Percentiles rank a stretch among this genome's conserved stretches.
Conservation (phyloP, 176 grass and related monocot genomes). For the Lolium multiflorum region DNA sequence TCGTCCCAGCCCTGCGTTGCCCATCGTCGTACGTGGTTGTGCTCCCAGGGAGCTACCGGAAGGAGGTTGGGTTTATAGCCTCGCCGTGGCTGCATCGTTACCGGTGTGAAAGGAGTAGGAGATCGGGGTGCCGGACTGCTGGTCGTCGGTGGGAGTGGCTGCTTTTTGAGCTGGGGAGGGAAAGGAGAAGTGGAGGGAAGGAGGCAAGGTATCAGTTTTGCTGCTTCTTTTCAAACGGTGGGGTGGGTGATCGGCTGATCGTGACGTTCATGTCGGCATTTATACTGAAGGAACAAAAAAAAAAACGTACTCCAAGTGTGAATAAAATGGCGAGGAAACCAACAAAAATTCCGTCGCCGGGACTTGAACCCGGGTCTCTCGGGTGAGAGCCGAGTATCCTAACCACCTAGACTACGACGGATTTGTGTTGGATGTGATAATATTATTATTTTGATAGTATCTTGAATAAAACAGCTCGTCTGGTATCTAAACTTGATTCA, state of each 20-base stretch:
- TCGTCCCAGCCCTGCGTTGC: constrained; percentile 47
- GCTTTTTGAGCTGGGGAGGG: constrained; percentile 30
- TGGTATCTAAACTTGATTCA: background rate
- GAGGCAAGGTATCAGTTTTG: constrained; percentile 31
- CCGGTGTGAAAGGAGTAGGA: constrained; percentile 33
- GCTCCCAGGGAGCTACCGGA: background rate
- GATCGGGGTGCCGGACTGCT: background rate
- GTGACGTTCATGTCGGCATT: background rate
- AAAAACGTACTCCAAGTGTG: background rate
- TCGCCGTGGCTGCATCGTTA: background rate
- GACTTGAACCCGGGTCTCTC: constrained; percentile 81
- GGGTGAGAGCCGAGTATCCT: constrained; percentile 98
- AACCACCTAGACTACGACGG: constrained; percentile 94
- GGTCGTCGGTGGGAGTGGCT: background rate
- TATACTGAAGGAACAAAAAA: background rate
- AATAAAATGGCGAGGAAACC: background rate
- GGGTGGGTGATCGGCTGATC: background rate
- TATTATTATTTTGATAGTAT: too few relatives aligned
- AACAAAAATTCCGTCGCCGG: constrained; percentile 56
- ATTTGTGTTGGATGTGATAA: background rate
- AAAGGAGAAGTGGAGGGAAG: constrained; percentile 43
- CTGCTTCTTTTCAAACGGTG: background rate
- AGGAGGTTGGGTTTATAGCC: constrained; percentile 26
- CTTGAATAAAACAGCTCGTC: background rate
- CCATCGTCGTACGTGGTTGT: constrained; percentile 41